Evolutionary conservation across 2,329 filamentous ascomycete species (phyloP).

Genomic region (Cryoendolithus antarcticus): DNA sequence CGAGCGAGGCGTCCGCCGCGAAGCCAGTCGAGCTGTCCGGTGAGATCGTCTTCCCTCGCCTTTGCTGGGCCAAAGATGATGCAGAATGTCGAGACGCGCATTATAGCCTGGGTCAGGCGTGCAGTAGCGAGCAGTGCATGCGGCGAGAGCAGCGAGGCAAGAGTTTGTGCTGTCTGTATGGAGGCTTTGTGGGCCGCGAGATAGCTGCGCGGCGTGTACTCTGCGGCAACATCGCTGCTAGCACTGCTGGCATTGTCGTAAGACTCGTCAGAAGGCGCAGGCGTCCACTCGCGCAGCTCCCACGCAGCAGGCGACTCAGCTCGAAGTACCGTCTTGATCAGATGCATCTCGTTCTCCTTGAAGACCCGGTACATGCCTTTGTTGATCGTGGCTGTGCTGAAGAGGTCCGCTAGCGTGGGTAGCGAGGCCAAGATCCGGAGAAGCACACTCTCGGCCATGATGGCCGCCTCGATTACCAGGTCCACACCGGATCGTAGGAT

Average conservation of each 20-base stretch:
- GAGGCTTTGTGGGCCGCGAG: too few relatives aligned
- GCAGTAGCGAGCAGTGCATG: slow-evolving; percentile 15
- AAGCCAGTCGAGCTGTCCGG: slow-evolving; percentile 51
- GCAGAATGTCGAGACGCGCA: slow-evolving; percentile 56
- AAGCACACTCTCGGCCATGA: slow-evolving; percentile 36
- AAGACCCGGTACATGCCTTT: slow-evolving; percentile 46
- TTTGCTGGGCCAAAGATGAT: slow-evolving; percentile 49
- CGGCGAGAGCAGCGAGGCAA: too few relatives aligned
- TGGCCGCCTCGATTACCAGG: not conserved
- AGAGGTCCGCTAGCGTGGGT: slow-evolving; percentile 41
- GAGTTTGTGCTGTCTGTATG: too few relatives aligned
- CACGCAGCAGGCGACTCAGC: slow-evolving; percentile 46
- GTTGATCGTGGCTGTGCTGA: slow-evolving; percentile 41
- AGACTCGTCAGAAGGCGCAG: slow-evolving; percentile 34
- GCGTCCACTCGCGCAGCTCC: slow-evolving; percentile 48
- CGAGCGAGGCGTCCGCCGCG: slow-evolving; percentile 43
- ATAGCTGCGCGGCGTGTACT: too few relatives aligned
- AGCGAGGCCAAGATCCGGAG: slow-evolving; percentile 39
- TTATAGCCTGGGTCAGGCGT: slow-evolving; percentile 49
- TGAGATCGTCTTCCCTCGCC: slow-evolving; percentile 45
- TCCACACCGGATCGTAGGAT: not conserved
- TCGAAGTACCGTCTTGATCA: slow-evolving; percentile 40
- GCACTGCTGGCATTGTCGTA: slow-evolving; percentile 13
- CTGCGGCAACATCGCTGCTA: too few relatives aligned
- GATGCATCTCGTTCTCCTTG: slow-evolving; percentile 42